Conservation (phyloP, 148 eudicot genomes). For the Camellia japonica region DNA sequence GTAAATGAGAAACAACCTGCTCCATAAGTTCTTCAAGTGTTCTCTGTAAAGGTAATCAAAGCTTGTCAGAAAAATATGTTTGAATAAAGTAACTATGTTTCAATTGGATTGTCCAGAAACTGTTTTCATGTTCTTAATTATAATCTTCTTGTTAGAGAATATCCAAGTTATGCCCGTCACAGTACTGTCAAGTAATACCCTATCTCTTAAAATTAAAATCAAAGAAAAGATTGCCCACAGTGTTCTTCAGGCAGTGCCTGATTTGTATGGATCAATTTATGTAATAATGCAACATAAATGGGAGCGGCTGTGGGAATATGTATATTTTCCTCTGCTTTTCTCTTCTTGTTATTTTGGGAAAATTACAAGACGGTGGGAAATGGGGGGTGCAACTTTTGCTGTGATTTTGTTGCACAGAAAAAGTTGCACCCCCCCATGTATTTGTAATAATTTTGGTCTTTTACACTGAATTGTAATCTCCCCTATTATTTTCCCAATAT, state of each 20-base stretch:
- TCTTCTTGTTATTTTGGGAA: background rate
- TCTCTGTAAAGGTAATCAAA: constrained; percentile 27
- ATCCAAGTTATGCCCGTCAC: background rate
- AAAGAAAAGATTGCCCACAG: background rate
- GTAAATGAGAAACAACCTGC: constrained; percentile 60
- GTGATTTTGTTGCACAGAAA: too few species aligned
- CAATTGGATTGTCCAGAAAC: background rate
- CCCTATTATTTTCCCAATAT: background rate
- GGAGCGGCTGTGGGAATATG: background rate
- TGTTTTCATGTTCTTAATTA: too few species aligned
- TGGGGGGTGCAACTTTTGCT: too few species aligned
- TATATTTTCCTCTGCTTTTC: background rate
- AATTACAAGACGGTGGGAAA: too few species aligned
- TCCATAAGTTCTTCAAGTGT: constrained; percentile 65
- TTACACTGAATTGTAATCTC: too few species aligned
- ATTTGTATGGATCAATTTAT: background rate
- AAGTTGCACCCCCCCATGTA: too few species aligned
- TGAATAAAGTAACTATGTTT: background rate
- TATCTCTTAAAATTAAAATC: background rate
- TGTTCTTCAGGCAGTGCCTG: background rate
- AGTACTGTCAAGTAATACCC: background rate
- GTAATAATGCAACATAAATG: background rate
- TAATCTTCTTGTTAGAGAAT: background rate
- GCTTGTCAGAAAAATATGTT: background rate
- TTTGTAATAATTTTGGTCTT: too few species aligned